Conservation (phyloP, 106 monocot species). For the Posidonia australis region DNA sequence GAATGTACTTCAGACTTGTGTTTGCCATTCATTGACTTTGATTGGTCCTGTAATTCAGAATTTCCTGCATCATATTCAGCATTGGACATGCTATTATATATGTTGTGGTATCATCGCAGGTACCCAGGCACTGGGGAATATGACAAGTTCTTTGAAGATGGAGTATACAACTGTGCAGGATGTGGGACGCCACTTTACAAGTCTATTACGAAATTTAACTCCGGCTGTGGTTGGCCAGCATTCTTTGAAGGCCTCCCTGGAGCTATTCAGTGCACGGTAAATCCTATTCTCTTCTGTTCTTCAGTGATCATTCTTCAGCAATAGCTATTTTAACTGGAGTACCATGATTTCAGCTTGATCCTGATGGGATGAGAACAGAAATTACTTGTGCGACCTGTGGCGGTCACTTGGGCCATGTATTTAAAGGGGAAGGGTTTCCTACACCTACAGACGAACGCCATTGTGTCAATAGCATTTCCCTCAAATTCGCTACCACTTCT, state of each 20-base stretch:
- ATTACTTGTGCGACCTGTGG: conserved; percentile 94
- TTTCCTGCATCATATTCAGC: too few relatives aligned
- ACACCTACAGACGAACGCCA: conserved; percentile 89
- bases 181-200: conserved; percentile 71
- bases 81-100: too few relatives aligned
- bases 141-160: conserved; percentile 58
- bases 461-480: conserved; percentile 88
- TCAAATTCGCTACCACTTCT: conserved; percentile 55
- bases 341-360: conserved; percentile 87
- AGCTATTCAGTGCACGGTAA: conserved; percentile 65
- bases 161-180: conserved; percentile 63
- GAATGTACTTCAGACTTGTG: too few relatives aligned
- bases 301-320: too few relatives aligned
- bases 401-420: conserved; percentile 91
- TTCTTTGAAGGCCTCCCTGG: conserved; percentile 84
- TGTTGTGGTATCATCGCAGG: too few relatives aligned
- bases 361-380: conserved; percentile 77
- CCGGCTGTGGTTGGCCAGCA: conserved; percentile 95
- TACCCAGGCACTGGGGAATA: conserved; percentile 67
- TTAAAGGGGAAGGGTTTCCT: conserved; percentile 79
- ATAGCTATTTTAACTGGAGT: too few relatives aligned
- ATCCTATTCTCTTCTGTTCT: conserved; percentile 2
- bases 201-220: conserved; percentile 70
- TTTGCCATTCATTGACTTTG: too few relatives aligned
- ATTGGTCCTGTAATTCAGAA: too few relatives aligned